Percentiles rank a stretch among this genome's conserved stretches.
These are phyloP conservation scores for Dillenia turbinata DNA, from an alignment of 164 flowering plant genomes.

Conservation along the genomic window DNA sequence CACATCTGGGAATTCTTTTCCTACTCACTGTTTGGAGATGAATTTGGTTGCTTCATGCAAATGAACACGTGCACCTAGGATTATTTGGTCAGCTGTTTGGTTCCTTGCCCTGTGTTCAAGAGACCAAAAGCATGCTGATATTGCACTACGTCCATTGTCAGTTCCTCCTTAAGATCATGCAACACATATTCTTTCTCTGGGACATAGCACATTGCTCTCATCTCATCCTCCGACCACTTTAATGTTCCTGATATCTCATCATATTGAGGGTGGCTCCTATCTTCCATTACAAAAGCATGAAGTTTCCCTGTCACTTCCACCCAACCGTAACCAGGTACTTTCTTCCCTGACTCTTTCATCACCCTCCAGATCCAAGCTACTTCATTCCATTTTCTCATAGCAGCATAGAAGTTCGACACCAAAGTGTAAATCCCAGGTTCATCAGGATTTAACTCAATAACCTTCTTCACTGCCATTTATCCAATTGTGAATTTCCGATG, in stretches of 20 bases:
- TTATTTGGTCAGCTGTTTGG: slow-evolving; percentile 22
- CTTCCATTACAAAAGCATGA: slow-evolving; percentile 49
- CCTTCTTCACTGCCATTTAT: slow-evolving; percentile 37
- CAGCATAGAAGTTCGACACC: slow-evolving; percentile 51
- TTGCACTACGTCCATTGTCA: slow-evolving; percentile 14
- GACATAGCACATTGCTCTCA: slow-evolving; percentile 27
- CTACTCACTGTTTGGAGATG: slow-evolving; percentile 14
- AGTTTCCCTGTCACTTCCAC: slow-evolving; percentile 53
- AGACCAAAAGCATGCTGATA: slow-evolving; percentile 23
- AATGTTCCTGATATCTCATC: slow-evolving; percentile 21
- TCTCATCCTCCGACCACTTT: slow-evolving; percentile 28
- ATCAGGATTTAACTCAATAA: slow-evolving; percentile 44
- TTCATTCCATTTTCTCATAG: slow-evolving; percentile 41
- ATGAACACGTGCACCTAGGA: slow-evolving; percentile 19
- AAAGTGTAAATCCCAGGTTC: slow-evolving; percentile 43
- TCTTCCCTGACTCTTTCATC: slow-evolving; percentile 45
- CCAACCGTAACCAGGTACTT: slow-evolving; percentile 48
- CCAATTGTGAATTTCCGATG: slow-evolving; percentile 32
- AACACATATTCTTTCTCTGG: slow-evolving; percentile 22
- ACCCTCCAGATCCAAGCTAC: slow-evolving; percentile 38
- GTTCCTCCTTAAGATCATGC: slow-evolving; percentile 24
- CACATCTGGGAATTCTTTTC: slow-evolving; percentile 16
- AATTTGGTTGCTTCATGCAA: slow-evolving; percentile 25
- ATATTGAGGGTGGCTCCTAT: slow-evolving; percentile 34
- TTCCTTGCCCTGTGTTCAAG: slow-evolving; percentile 19